These are phyloP conservation scores for Bisporella sp. DNA, from an alignment of 2,329 filamentous ascomycete genomes.

Conservation along the genomic window DNA sequence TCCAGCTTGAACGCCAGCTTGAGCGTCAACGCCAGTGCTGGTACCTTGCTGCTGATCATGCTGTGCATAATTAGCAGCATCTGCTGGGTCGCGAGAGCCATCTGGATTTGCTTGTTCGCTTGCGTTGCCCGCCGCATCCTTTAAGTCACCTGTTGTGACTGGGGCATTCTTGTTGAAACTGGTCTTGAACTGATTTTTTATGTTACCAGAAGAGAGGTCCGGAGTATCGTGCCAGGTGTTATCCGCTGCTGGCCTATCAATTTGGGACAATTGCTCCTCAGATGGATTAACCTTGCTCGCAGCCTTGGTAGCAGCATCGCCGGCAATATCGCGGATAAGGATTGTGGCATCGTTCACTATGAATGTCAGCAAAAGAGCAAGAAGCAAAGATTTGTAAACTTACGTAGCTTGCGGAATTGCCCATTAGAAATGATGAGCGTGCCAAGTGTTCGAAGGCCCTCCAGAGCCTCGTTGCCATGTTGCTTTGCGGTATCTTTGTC, in stretches of 20 bases:
- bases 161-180: constrained; percentile 48
- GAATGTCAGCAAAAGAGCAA: constrained; percentile 2
- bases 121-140: constrained; percentile 52
- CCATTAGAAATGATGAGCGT: constrained; percentile 91
- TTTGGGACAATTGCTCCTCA: constrained; percentile 66
- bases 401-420: constrained; percentile 42
- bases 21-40: constrained; percentile 43
- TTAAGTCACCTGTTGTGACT: constrained; percentile 46
- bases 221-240: constrained; percentile 92
- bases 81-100: constrained; percentile 45
- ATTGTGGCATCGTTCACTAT: constrained; percentile 70
- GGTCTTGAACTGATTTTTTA: constrained; percentile 62
- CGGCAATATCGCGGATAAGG: constrained; percentile 82
- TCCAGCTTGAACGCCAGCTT: constrained; percentile 34
- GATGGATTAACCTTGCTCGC: constrained; percentile 70
- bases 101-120: constrained; percentile 48
- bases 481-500: constrained; percentile 72
- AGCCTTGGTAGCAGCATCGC: constrained; percentile 77
- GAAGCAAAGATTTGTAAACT: background rate
- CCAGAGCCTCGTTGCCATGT: constrained; percentile 74
- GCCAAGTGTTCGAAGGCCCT: constrained; percentile 82
- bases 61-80: constrained; percentile 42
- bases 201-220: constrained; percentile 60
- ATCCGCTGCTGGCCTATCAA: constrained; percentile 80
- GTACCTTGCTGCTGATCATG: constrained; percentile 37